Conservation (phyloP, 139 green algal species). For the Asterochloris erici region DNA sequence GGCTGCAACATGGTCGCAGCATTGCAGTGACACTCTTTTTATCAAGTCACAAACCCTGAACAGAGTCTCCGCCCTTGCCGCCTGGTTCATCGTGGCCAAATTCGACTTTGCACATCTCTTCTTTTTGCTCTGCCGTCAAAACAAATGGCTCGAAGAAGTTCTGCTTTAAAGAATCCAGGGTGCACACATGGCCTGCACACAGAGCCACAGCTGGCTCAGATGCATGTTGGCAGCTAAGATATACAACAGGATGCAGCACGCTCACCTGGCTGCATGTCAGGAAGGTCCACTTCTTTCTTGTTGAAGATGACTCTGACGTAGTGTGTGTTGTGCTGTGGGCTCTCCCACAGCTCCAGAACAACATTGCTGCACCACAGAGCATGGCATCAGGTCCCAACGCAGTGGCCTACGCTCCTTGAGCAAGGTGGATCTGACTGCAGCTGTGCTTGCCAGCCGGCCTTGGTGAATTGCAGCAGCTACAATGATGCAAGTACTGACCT, state of each 20-base stretch:
- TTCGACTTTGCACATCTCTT: slow-evolving; percentile 32
- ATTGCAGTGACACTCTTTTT: neutral
- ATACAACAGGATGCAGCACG: neutral
- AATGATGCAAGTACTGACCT: neutral
- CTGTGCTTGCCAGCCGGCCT: no score
- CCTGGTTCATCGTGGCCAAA: slow-evolving; percentile 44
- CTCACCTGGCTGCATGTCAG: slow-evolving; percentile 34
- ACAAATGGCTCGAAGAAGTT: slow-evolving; percentile 54
- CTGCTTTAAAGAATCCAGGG: slow-evolving; percentile 41
- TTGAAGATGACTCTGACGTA: slow-evolving; percentile 64
- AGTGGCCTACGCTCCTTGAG: no score
- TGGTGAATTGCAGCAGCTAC: no score
- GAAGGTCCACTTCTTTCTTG: slow-evolving; percentile 46
- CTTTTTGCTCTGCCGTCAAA: slow-evolving; percentile 27
- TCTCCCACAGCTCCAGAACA: slow-evolving; percentile 69
- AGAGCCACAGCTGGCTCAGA: neutral
- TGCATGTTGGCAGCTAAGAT: neutral
- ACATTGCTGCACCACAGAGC: slow-evolving; percentile 9
- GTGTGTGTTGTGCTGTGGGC: slow-evolving; percentile 14
- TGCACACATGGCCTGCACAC: slow-evolving; percentile 25
- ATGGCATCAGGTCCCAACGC: no score
- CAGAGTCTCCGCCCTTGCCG: slow-evolving; percentile 8
- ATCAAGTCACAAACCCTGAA: slow-evolving; percentile 1
- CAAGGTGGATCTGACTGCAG: no score
- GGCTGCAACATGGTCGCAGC: no score